These are phyloP conservation scores for Olyra latifolia DNA, from an alignment of 176 grass and related monocot species.

Conservation along the genomic window DNA sequence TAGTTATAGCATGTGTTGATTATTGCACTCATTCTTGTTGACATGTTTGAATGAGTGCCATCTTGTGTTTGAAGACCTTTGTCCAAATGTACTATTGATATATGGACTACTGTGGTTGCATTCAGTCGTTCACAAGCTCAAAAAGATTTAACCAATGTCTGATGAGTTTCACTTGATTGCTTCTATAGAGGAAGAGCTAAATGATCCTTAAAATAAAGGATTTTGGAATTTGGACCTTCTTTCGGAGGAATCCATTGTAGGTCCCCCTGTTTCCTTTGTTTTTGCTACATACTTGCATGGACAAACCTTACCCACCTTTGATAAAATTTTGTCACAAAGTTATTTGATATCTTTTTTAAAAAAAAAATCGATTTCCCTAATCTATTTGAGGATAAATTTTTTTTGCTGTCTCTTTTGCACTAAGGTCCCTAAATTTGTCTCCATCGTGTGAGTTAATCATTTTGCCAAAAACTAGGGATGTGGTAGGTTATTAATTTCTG, in stretches of 20 bases:
- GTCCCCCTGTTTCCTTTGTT: background rate
- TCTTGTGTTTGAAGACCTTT: slow-evolving; percentile 1
- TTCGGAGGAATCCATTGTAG: background rate
- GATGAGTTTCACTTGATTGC: background rate
- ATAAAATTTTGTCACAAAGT: background rate
- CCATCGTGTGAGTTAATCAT: background rate
- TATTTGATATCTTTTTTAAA: background rate
- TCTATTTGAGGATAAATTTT: background rate
- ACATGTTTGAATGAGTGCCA: slow-evolving; percentile 13
- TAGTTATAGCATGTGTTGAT: slow-evolving; percentile 18
- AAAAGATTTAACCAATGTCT: background rate
- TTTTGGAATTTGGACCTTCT: too few species aligned
- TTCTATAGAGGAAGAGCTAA: background rate
- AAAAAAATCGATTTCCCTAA: background rate
- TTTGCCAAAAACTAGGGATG: background rate
- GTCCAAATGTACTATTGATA: background rate
- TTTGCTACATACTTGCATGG: background rate
- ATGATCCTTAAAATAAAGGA: too few species aligned
- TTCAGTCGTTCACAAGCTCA: background rate
- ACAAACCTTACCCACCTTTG: background rate
- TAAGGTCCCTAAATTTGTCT: background rate
- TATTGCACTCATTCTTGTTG: slow-evolving; percentile 9
- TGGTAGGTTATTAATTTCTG: background rate
- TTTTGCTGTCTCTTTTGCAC: background rate
- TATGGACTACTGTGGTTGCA: slow-evolving; percentile 4